Evolutionary conservation across 2,329 filamentous ascomycete genomes (phyloP).

Genomic region (Arthrobotrys megalospora): DNA sequence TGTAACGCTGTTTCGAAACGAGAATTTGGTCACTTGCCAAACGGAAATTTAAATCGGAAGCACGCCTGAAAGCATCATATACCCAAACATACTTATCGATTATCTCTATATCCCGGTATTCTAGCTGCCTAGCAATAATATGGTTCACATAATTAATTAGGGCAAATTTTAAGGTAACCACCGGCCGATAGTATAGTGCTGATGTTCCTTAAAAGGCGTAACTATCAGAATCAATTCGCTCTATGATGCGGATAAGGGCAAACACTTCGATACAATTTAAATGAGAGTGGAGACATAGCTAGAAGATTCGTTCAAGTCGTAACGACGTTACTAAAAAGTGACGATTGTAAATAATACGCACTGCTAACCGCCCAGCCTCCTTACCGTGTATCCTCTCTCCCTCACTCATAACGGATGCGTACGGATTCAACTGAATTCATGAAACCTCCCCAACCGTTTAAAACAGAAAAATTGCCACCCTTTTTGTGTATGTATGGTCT

Average conservation of each 20-base stretch:
- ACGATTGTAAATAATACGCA: background rate
- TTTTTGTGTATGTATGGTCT: conserved; percentile 27
- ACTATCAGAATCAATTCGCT: background rate
- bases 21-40: too few species aligned
- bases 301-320: conserved; percentile 17
- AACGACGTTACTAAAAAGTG: conserved; percentile 12
- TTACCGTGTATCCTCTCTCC: background rate
- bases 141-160: too few species aligned
- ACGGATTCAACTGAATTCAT: conserved; percentile 8
- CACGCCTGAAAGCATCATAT: too few species aligned
- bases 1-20: too few species aligned
- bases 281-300: background rate
- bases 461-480: conserved; percentile 19
- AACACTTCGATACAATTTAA: background rate
- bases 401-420: conserved; percentile 5
- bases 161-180: too few species aligned
- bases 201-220: background rate
- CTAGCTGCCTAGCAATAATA: too few species aligned
- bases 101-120: too few species aligned
- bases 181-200: too few species aligned
- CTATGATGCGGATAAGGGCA: conserved; percentile 2
- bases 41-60: too few species aligned
- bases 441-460: conserved; percentile 2
- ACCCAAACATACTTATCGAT: too few species aligned
- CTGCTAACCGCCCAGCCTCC: background rate